Conservation (phyloP, 768 basidiomycete species). For the Lentinula detonsa region DNA sequence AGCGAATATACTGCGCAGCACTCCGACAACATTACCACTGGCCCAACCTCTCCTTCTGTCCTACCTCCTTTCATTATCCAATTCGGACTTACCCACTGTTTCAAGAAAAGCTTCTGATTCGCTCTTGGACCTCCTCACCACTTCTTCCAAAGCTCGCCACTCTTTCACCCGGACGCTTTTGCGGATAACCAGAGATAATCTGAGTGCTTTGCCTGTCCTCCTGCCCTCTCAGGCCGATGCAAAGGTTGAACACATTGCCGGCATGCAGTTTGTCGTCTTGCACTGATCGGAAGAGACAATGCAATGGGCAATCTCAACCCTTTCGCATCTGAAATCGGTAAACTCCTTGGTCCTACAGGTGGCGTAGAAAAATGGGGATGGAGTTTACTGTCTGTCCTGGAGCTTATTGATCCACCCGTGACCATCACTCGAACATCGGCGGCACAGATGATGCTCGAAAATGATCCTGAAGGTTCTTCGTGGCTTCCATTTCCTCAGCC, state of each 20-base stretch:
- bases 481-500: slow-evolving; percentile 52
- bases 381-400: slow-evolving; percentile 75
- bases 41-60: slow-evolving; percentile 64
- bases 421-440: slow-evolving; percentile 39
- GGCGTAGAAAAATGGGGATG: slow-evolving; percentile 93
- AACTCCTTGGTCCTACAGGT: slow-evolving; percentile 73
- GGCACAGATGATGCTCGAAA: slow-evolving; percentile 56
- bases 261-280: slow-evolving; percentile 64
- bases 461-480: slow-evolving; percentile 27
- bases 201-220: slow-evolving; percentile 67
- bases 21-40: slow-evolving; percentile 60
- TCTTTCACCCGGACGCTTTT: slow-evolving; percentile 51
- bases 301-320: slow-evolving; percentile 22
- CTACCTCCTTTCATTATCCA: slow-evolving; percentile 68
- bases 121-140: slow-evolving; percentile 40
- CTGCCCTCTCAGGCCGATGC: slow-evolving; percentile 65
- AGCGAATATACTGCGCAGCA: slow-evolving; percentile 41
- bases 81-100: slow-evolving; percentile 50
- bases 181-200: slow-evolving; percentile 55
- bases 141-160: slow-evolving; percentile 34
- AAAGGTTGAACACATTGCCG: slow-evolving; percentile 65
- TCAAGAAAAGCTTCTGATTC: slow-evolving; percentile 38
- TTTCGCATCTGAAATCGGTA: slow-evolving; percentile 50
- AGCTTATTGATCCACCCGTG: slow-evolving; percentile 55
- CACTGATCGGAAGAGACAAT: slow-evolving; percentile 14